phyloP scores from a whole-genome alignment of 164 flowering plant species.

The Pachysandra terminalis region DNA sequence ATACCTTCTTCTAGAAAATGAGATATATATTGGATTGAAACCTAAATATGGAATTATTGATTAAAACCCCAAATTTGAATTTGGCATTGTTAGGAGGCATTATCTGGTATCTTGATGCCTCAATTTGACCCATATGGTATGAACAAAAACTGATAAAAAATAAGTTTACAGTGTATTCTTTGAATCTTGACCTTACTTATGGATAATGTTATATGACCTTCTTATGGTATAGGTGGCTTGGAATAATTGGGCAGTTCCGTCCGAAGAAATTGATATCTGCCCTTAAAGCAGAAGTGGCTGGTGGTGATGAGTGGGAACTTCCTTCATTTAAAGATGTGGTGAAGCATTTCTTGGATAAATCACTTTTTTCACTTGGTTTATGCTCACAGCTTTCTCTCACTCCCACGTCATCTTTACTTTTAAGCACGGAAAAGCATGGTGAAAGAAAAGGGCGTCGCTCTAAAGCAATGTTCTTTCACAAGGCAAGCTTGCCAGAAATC shows the following conservation, averaged over 20 bases:
- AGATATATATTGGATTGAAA: no score
- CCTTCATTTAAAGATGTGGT: conserved; percentile 45
- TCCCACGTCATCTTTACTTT: conserved; percentile 43
- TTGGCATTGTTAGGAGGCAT: not conserved
- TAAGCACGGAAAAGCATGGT: conserved; percentile 66
- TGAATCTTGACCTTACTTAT: not conserved
- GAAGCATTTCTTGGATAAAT: conserved; percentile 64
- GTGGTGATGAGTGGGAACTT: conserved; percentile 41
- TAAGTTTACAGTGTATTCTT: not conserved
- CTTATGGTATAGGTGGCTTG: conserved; percentile 62
- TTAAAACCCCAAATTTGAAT: not conserved
- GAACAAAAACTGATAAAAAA: no score
- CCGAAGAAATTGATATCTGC: conserved; percentile 68
- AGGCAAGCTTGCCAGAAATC: conserved; percentile 37
- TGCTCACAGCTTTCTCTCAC: conserved; percentile 45
- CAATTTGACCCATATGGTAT: not conserved
- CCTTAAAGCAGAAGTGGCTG: conserved; percentile 50
- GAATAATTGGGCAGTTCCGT: conserved; percentile 71
- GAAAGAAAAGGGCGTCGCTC: conserved; percentile 53
- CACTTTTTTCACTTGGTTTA: conserved; percentile 59
- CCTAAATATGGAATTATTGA: no score
- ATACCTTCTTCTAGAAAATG: no score
- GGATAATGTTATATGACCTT: not conserved
- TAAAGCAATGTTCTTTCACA: conserved; percentile 54
- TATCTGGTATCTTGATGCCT: not conserved